These are phyloP conservation scores for Plasmodium gallinaceum DNA, from an alignment of 169 alveolate genomes.

Conservation along the genomic window DNA sequence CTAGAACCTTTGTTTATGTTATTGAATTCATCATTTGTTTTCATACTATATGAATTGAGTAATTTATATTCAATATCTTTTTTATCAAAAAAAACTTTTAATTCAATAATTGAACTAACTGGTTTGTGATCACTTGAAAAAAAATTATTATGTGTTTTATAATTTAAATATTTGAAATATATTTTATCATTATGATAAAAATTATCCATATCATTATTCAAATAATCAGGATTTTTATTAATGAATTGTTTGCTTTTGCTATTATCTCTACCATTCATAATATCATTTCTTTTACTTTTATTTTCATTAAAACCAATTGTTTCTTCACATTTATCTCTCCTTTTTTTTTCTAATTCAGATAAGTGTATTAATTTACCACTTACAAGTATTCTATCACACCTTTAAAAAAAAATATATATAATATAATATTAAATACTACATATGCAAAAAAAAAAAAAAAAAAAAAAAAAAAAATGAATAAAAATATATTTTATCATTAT, in stretches of 20 bases:
- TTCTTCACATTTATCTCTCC: conserved; percentile 4
- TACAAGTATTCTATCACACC: conserved; percentile 69
- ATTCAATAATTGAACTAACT: conserved; percentile 84
- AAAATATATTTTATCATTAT: too few species aligned
- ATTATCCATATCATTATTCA: conserved; percentile 14
- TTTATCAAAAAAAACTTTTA: conserved; percentile 74
- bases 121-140: conserved; percentile 89
- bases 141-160: conserved; percentile 83
- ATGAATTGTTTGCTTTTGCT: background rate
- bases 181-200: conserved; percentile 75
- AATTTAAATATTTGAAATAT: conserved; percentile 75
- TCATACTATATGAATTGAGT: conserved; percentile 36
- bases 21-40: conserved; percentile 28
- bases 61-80: conserved; percentile 71
- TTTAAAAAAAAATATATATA: background rate
- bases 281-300: background rate
- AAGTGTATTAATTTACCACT: conserved; percentile 73
- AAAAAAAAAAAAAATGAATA: too few species aligned
- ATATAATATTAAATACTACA: background rate
- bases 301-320: background rate
- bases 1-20: conserved; percentile 36
- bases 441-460: background rate
- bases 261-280: background rate
- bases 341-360: conserved; percentile 73
- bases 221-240: background rate